These are phyloP conservation scores for Entomortierella parvispora DNA, from an alignment of 192 early-diverging fungal genomes.

Conservation along the genomic window DNA sequence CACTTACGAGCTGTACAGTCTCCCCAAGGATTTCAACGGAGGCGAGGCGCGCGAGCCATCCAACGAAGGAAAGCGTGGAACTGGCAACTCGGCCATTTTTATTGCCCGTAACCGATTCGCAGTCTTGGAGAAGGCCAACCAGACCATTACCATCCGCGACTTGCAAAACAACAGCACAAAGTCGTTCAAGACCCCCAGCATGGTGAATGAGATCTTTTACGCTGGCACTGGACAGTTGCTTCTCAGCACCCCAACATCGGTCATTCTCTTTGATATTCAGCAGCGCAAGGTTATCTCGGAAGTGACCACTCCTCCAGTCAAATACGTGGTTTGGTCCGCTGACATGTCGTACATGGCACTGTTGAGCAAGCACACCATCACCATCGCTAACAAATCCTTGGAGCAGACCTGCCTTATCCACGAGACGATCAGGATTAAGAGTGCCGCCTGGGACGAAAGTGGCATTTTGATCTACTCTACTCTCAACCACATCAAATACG, in stretches of 20 bases:
- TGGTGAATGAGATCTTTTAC: slow-evolving; percentile 84
- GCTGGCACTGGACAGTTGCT: slow-evolving; percentile 88
- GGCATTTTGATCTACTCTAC: slow-evolving; percentile 96
- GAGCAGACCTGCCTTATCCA: slow-evolving; percentile 92
- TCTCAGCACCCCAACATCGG: slow-evolving; percentile 84
- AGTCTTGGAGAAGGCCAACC: slow-evolving; percentile 87
- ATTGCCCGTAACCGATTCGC: slow-evolving; percentile 98
- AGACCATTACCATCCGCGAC: slow-evolving; percentile 88
- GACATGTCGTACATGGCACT: slow-evolving; percentile 92
- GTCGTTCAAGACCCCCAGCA: slow-evolving; percentile 82
- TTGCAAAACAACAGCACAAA: slow-evolving; percentile 89
- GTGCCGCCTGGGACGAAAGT: slow-evolving; percentile 93
- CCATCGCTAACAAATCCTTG: slow-evolving; percentile 87
- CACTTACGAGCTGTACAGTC: slow-evolving; percentile 87
- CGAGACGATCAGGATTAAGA: slow-evolving; percentile 99
- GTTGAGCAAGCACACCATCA: slow-evolving; percentile 96
- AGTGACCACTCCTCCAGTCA: slow-evolving; percentile 84
- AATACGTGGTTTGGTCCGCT: slow-evolving; percentile 93
- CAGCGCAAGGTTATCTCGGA: slow-evolving; percentile 80
- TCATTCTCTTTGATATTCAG: slow-evolving; percentile 93
- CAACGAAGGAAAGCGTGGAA: slow-evolving; percentile 80
- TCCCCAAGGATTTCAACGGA: slow-evolving; percentile 75
- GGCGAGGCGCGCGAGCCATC: slow-evolving; percentile 70
- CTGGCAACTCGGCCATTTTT: slow-evolving; percentile 87
- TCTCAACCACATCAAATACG: slow-evolving; percentile 98